Percentiles rank a stretch among this genome's conserved stretches.
Conservation (phyloP, 2,329 filamentous ascomycete species). For the Alternaria ventricosa region DNA sequence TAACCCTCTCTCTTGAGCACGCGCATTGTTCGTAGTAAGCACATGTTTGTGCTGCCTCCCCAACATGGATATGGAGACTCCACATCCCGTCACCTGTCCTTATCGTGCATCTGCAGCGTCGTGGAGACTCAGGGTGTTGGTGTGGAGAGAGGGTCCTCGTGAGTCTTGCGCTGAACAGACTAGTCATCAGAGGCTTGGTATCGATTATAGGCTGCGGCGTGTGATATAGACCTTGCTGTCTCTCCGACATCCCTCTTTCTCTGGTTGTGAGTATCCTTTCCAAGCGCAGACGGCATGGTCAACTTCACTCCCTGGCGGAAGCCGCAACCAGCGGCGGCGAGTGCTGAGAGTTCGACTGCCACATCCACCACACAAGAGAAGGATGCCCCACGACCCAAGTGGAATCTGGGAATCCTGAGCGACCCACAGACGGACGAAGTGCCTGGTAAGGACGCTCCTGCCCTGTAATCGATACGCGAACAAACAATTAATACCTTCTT, state of each 20-base stretch:
- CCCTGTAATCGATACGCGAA: background rate
- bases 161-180: constrained; percentile 8
- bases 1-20: constrained; percentile 7
- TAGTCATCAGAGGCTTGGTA: constrained; percentile 8
- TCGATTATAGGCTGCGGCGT: background rate
- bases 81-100: constrained; percentile 30
- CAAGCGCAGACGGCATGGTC: constrained; percentile 18
- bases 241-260: background rate
- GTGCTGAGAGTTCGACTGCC: constrained; percentile 3
- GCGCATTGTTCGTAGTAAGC: constrained; percentile 8
- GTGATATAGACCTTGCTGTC: constrained; percentile 1
- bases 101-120: constrained; percentile 15
- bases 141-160: constrained; percentile 15
- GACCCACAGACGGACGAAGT: constrained; percentile 84
- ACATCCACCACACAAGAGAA: constrained; percentile 10
- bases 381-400: constrained; percentile 33
- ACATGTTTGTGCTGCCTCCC: constrained; percentile 2
- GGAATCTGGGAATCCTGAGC: constrained; percentile 80
- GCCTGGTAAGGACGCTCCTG: constrained; percentile 65
- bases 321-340: constrained; percentile 9
- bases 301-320: constrained; percentile 25
- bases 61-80: constrained; percentile 12
- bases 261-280: background rate
- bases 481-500: background rate
- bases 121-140: constrained; percentile 14